A percentile compares a stretch with the other conserved stretches of the same genome.
These are phyloP conservation scores for Biscogniauxia marginata DNA, from an alignment of 2,329 filamentous ascomycete species.

Conservation along the genomic window DNA sequence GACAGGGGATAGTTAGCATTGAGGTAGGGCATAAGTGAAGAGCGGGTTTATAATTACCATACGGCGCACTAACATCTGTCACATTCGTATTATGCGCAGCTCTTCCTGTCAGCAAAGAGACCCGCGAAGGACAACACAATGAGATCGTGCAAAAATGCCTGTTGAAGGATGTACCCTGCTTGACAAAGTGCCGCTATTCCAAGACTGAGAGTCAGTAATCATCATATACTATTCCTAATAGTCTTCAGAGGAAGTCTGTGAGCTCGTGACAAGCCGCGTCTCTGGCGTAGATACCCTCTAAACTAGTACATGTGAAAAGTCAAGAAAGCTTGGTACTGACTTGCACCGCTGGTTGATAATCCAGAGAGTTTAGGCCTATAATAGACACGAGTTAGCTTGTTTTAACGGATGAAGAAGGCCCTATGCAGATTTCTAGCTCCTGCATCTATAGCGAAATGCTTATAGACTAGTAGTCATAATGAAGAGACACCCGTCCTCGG, in stretches of 20 bases:
- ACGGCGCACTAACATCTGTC: slow-evolving; percentile 46
- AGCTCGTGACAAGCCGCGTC: not conserved
- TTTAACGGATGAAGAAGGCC: not conserved
- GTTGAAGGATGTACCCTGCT: slow-evolving; percentile 51
- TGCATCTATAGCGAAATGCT: slow-evolving; percentile 39
- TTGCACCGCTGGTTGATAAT: not conserved
- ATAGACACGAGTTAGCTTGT: not conserved
- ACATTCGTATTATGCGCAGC: slow-evolving; percentile 62
- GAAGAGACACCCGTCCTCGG: not conserved
- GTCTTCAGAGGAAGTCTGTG: not conserved
- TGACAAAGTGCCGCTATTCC: slow-evolving; percentile 43
- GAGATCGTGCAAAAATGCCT: slow-evolving; percentile 57
- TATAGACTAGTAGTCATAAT: slow-evolving; percentile 41
- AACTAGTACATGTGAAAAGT: not conserved
- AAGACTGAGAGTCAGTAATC: not conserved
- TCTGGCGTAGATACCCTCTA: not conserved
- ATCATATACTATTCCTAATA: not conserved
- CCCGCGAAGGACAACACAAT: slow-evolving; percentile 56
- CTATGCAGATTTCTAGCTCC: not conserved
- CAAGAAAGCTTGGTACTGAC: not conserved
- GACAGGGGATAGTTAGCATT: slow-evolving; percentile 2
- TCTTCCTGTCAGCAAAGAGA: slow-evolving; percentile 54
- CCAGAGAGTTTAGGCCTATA: not conserved
- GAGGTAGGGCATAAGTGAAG: slow-evolving; percentile 38
- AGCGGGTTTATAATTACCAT: slow-evolving; percentile 37